Percentiles rank a stretch among this genome's conserved stretches.
phyloP scores from a whole-genome alignment of 305 asterid species.

The Ajuga reptans region DNA sequence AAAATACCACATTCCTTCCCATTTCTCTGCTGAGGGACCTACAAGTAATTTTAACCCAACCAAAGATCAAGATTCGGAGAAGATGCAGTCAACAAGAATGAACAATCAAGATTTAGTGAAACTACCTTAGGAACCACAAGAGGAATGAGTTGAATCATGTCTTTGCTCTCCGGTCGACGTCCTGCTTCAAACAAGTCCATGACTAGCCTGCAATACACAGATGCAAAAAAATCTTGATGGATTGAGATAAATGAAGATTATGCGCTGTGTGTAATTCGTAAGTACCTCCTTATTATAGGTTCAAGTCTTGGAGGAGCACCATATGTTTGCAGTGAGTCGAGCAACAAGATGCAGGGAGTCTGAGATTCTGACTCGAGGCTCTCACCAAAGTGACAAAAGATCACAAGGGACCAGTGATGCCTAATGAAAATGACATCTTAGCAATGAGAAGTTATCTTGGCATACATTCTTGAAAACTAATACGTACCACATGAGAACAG shows the following conservation, averaged over 20 bases:
- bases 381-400: slow-evolving; percentile 48
- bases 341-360: slow-evolving; percentile 43
- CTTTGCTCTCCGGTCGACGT: slow-evolving; percentile 23
- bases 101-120: neutral
- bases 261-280: neutral
- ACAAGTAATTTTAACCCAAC: slow-evolving; percentile 5
- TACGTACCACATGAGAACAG: slow-evolving; percentile 36
- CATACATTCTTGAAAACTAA: neutral
- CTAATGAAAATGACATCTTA: slow-evolving; percentile 25
- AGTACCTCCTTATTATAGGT: slow-evolving; percentile 40
- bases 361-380: slow-evolving; percentile 19
- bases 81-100: neutral
- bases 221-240: neutral
- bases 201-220: slow-evolving; percentile 29
- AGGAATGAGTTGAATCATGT: slow-evolving; percentile 26
- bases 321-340: slow-evolving; percentile 37
- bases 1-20: slow-evolving; percentile 37
- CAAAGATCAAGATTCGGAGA: neutral
- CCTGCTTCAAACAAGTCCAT: slow-evolving; percentile 25
- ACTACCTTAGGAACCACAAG: slow-evolving; percentile 40
- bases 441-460: slow-evolving; percentile 1
- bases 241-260: neutral
- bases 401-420: slow-evolving; percentile 55
- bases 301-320: slow-evolving; percentile 26
- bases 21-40: slow-evolving; percentile 58